These are phyloP conservation scores for Candida jianshihensis DNA, from an alignment of 805 yeast genomes.

Conservation along the genomic window DNA sequence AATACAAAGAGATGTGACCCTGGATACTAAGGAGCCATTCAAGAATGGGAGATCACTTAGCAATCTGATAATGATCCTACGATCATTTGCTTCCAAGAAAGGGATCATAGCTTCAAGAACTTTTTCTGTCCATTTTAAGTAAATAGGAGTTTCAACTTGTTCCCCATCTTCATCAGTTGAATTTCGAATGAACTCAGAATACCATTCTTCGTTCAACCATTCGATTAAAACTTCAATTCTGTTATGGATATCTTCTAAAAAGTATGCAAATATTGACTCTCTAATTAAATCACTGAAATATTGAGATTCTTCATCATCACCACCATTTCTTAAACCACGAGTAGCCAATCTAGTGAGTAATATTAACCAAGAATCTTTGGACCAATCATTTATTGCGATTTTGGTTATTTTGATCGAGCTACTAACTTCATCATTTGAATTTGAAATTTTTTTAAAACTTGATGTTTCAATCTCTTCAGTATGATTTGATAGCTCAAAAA, in stretches of 20 bases:
- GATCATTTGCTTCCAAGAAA: conserved; percentile 73
- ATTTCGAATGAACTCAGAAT: conserved; percentile 38
- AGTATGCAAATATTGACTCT: conserved; percentile 62
- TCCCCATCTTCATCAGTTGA: conserved; percentile 17
- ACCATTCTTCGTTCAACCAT: conserved; percentile 97
- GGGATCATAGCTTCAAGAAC: conserved; percentile 78
- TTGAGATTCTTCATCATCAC: conserved; percentile 24
- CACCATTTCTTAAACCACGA: conserved; percentile 50
- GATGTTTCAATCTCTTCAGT: conserved; percentile 14
- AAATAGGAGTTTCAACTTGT: conserved; percentile 37
- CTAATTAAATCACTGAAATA: conserved; percentile 56
- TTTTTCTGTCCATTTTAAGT: conserved; percentile 62
- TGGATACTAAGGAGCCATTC: conserved; percentile 50
- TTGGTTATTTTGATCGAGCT: conserved; percentile 20
- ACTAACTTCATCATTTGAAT: conserved; percentile 13
- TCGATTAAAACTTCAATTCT: conserved; percentile 72
- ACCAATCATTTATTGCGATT: conserved; percentile 42
- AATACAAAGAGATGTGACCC: conserved; percentile 64
- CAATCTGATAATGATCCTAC: conserved; percentile 75
- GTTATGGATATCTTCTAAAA: conserved; percentile 63
- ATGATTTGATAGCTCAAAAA: conserved; percentile 40
- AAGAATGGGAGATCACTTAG: conserved; percentile 53
- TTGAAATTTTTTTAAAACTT: conserved; percentile 14
- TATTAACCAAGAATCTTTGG: conserved; percentile 68
- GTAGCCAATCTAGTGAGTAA: conserved; percentile 73